phyloP scores from a whole-genome alignment of 2,329 filamentous ascomycete species.

The Fulvia fulva region DNA sequence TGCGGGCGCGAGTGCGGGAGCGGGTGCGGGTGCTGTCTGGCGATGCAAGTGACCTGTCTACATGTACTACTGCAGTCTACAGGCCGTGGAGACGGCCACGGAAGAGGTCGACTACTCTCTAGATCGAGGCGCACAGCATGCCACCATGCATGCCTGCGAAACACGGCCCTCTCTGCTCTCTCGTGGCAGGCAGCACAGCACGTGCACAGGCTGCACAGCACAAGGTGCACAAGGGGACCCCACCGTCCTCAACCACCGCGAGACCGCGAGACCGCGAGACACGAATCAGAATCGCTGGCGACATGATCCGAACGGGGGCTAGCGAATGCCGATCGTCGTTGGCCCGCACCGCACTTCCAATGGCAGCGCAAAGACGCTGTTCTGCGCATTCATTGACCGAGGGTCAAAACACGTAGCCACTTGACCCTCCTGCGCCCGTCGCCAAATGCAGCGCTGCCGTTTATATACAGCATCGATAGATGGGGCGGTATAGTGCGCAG shows the following conservation, averaged over 20 bases:
- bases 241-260: neutral
- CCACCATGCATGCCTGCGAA: neutral
- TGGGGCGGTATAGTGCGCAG: neutral
- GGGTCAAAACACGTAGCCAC: constrained; percentile 7
- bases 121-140: neutral
- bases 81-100: neutral
- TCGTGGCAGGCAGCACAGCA: neutral
- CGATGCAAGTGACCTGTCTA: neutral
- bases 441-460: neutral
- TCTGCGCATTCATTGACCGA: constrained; percentile 19
- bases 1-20: neutral
- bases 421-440: constrained; percentile 1
- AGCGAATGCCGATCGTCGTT: constrained; percentile 12
- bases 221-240: constrained; percentile 8
- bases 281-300: constrained; percentile 16
- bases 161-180: neutral
- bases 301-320: constrained; percentile 15
- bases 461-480: constrained; percentile 1
- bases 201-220: neutral
- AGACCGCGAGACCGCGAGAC: too few relatives aligned
- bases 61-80: neutral
- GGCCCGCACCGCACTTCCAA: constrained; percentile 18
- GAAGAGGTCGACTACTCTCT: neutral
- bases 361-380: constrained; percentile 11
- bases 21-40: neutral